phyloP scores from a whole-genome alignment of 208 protist genomes.

The Leishmania major region DNA sequence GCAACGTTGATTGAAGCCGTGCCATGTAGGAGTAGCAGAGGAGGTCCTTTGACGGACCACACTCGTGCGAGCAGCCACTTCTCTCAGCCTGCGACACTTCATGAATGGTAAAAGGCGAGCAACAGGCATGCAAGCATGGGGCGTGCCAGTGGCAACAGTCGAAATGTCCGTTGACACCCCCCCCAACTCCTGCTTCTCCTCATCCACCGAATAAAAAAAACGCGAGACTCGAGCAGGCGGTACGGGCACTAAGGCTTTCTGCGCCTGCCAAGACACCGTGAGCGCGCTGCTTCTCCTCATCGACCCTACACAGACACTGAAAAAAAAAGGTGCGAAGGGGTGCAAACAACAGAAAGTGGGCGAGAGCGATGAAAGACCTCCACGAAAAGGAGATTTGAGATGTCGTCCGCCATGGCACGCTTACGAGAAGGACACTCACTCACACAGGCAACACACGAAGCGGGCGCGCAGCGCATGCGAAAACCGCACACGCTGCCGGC shows the following conservation, averaged over 20 bases:
- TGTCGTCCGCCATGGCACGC: background rate
- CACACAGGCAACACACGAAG: too few species aligned
- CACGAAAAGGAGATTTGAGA: background rate
- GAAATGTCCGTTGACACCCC: background rate
- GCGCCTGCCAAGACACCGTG: background rate
- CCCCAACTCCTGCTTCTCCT: background rate
- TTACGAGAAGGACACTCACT: background rate
- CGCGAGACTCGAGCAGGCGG: background rate
- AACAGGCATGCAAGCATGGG: background rate
- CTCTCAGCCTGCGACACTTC: background rate
- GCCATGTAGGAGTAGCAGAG: background rate
- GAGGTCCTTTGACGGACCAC: background rate
- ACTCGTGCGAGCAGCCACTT: background rate
- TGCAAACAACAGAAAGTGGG: background rate
- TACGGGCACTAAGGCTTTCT: background rate
- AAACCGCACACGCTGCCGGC: too few species aligned
- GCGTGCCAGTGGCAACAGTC: background rate
- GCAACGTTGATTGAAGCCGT: background rate
- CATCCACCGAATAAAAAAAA: background rate
- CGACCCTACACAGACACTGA: background rate
- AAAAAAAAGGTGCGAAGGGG: background rate
- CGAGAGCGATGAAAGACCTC: background rate
- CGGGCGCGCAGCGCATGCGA: too few species aligned
- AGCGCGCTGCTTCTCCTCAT: background rate
- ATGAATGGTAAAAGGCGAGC: background rate